These are phyloP conservation scores for Cercospora sp. DNA, from an alignment of 2,329 filamentous ascomycete species.

Conservation along the genomic window DNA sequence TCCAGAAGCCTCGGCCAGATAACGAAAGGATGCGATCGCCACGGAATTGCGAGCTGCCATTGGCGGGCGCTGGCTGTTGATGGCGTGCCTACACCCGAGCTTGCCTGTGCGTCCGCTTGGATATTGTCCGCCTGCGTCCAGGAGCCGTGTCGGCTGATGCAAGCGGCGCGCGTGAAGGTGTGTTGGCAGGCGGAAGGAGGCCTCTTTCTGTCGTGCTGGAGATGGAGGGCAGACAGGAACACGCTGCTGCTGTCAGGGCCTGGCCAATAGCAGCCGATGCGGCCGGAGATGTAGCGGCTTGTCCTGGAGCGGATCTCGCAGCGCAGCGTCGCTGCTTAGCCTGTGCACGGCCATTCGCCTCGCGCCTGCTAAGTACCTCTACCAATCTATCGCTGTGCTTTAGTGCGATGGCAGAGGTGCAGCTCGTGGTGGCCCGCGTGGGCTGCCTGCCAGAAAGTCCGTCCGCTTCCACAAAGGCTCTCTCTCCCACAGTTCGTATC, in stretches of 20 bases:
- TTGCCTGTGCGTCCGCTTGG: background rate
- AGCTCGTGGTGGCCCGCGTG: background rate
- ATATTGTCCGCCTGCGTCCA: background rate
- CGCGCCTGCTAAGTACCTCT: background rate
- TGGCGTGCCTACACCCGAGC: background rate
- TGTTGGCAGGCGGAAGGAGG: background rate
- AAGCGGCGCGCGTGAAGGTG: background rate
- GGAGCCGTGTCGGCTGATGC: background rate
- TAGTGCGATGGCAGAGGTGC: slow-evolving; percentile 15
- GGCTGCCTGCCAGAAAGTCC: background rate
- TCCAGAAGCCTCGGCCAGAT: background rate
- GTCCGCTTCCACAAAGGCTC: background rate
- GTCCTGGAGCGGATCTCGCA: background rate
- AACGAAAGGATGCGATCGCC: background rate
- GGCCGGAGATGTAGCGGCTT: background rate
- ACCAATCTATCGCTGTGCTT: slow-evolving; percentile 10
- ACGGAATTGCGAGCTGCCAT: background rate
- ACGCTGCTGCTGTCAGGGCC: background rate
- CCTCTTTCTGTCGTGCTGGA: background rate
- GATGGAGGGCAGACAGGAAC: background rate
- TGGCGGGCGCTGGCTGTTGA: background rate
- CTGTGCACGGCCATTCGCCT: slow-evolving; percentile 9
- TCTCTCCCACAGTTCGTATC: background rate
- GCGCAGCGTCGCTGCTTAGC: background rate
- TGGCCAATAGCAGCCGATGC: background rate